phyloP scores from a whole-genome alignment of 495 filamentous ascomycete genomes.

The Lepidopterella palustris region DNA sequence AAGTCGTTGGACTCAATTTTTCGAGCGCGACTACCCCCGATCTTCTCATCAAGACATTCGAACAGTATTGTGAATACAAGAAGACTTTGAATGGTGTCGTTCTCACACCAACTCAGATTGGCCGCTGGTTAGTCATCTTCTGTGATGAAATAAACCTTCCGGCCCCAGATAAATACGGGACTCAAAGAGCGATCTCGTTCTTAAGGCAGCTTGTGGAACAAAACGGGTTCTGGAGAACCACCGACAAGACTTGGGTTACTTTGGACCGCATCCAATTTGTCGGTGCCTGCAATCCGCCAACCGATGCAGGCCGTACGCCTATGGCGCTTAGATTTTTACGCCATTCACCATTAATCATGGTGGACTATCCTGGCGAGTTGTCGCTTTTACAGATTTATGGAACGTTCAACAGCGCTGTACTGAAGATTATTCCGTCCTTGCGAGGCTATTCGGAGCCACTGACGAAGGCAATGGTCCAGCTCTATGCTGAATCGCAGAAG shows the following conservation, averaged over 20 bases:
- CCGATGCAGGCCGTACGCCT: slow-evolving; percentile 90
- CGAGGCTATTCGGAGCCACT: slow-evolving; percentile 89
- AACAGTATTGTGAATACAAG: slow-evolving; percentile 98
- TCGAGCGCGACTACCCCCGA: slow-evolving; percentile 97
- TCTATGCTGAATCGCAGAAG: slow-evolving; percentile 90
- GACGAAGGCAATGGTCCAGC: slow-evolving; percentile 95
- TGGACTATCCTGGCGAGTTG: slow-evolving; percentile 93
- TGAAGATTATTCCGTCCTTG: slow-evolving; percentile 94
- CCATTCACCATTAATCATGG: slow-evolving; percentile 96
- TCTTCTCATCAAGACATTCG: slow-evolving; percentile 95
- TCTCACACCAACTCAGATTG: slow-evolving; percentile 92
- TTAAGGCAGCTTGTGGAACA: slow-evolving; percentile 94
- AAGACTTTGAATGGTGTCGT: slow-evolving; percentile 96
- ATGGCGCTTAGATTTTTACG: slow-evolving; percentile 90
- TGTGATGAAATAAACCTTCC: slow-evolving; percentile 99
- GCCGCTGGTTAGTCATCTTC: slow-evolving; percentile 96
- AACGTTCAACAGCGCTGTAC: slow-evolving; percentile 91
- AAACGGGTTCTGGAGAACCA: slow-evolving; percentile 97
- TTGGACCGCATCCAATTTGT: slow-evolving; percentile 98
- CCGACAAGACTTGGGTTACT: slow-evolving; percentile 96
- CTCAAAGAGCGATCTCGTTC: slow-evolving; percentile 94
- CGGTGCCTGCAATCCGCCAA: slow-evolving; percentile 98
- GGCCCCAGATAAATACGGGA: slow-evolving; percentile 96
- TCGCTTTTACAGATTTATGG: slow-evolving; percentile 96
- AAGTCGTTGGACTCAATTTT: slow-evolving; percentile 97